phyloP scores from a whole-genome alignment of 495 filamentous ascomycete species.

The Bombardia bombarda region DNA sequence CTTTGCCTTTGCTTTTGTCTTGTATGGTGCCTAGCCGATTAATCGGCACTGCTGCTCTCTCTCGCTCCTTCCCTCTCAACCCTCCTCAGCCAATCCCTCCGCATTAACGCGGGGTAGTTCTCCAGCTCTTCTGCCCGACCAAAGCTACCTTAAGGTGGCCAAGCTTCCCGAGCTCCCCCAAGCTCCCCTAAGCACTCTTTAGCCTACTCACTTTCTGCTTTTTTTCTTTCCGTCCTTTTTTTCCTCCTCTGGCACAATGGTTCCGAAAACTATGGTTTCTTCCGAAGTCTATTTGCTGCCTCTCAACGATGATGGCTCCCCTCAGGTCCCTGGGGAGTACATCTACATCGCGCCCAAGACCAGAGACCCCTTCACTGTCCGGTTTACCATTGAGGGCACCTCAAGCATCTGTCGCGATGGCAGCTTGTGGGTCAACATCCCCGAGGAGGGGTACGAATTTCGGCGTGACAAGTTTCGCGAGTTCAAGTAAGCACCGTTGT shows the following conservation, averaged over 20 bases:
- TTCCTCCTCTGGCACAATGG: constrained; percentile 27
- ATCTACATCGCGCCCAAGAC: constrained; percentile 80
- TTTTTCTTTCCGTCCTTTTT: too few relatives aligned
- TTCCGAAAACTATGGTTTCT: constrained; percentile 45
- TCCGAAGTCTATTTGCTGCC: constrained; percentile 76
- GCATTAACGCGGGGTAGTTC: too few relatives aligned
- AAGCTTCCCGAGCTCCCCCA: background rate
- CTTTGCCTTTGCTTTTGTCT: constrained; percentile 18
- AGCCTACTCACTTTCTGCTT: too few relatives aligned
- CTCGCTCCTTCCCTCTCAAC: too few relatives aligned
- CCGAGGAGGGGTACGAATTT: constrained; percentile 64
- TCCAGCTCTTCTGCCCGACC: too few relatives aligned
- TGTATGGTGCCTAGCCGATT: constrained; percentile 14
- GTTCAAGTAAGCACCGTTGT: constrained; percentile 64
- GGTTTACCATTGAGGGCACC: constrained; percentile 91
- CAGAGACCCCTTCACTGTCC: constrained; percentile 62
- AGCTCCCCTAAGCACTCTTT: too few relatives aligned
- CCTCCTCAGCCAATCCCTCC: too few relatives aligned
- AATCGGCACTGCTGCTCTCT: constrained; percentile 5
- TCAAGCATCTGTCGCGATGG: constrained; percentile 92
- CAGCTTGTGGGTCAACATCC: constrained; percentile 93
- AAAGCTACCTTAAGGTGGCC: background rate
- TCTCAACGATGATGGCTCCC: constrained; percentile 85
- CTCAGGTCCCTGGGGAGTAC: constrained; percentile 81
- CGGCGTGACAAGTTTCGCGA: constrained; percentile 68